Base-by-base conservation (phyloP, 176 grass and related monocot genomes). In the Aegilops sharonensis region DNA sequence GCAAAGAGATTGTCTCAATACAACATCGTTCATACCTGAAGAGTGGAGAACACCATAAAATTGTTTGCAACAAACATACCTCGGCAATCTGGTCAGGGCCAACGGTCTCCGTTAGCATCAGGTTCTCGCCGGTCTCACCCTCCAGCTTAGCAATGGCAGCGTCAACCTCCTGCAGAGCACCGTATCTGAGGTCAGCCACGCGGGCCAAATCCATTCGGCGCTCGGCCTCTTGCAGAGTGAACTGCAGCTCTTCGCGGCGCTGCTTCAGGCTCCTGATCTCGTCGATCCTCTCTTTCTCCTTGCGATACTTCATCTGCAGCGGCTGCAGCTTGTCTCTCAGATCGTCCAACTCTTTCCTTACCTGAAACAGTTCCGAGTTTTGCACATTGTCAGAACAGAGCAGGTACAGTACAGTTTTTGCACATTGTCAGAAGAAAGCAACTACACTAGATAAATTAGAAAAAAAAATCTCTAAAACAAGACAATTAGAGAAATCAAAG, bases 51-150 rank as follows among this genome's bases (percentile, higher is more conserved):
- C 18, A 21, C 6, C 10, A 9, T 66, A 11, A 66, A 11, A 23
- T 5, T 35, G 12, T 9, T 32, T 85, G 10, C 8, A 1, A 57
- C 17, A 1, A 59, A 34, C 78, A 17, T 89, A 94, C 92, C 92
- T 97, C 92, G 6, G 93, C 89, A 69, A 95, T 93, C 57, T 98
- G 91, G 4, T 92, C 87, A 8, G 89, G 91, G n/a, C 87, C 91
- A 0, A 98, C 92, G 3, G 91, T 90, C 43, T 90, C 84, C 3
- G 89, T 92, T 5, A 90, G 42, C 64, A 85, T 93, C 27, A 97
- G 12, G 40, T 97, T 94, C 81, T 85, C 90, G 18, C 80, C 84
- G 5, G 83, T 86, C n/a, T 87, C 89, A 14, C 93, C 85, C 81
- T 94, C 90, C 3, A 92, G 86, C 83, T 50, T 94, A 66, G 95